These are phyloP conservation scores for Globisporangium orthogonon DNA, from an alignment of 352 stramenopile species.

Conservation along the genomic window DNA sequence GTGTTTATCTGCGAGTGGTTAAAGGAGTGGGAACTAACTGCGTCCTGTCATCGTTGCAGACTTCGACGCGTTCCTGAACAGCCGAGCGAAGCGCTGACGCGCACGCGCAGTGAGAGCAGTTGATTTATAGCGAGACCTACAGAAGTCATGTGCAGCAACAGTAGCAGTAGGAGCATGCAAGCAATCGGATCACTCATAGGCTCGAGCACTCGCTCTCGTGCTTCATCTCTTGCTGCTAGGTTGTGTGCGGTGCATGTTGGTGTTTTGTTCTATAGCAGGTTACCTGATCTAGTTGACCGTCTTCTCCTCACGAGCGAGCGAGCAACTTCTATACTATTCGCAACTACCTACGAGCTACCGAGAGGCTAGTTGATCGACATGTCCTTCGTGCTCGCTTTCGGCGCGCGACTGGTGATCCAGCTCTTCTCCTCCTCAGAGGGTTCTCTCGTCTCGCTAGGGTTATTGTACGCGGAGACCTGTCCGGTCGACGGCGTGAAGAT, in stretches of 20 bases:
- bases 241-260: background rate
- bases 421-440: constrained; percentile 41
- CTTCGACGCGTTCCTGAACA: constrained; percentile 45
- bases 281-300: background rate
- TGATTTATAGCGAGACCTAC: constrained; percentile 8
- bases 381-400: constrained; percentile 69
- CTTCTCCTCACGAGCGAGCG: background rate
- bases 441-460: constrained; percentile 45
- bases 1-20: background rate
- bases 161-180: too few species aligned
- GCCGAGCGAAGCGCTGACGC: constrained; percentile 18
- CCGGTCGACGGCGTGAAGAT: constrained; percentile 62
- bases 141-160: background rate
- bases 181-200: background rate
- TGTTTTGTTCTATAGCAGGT: too few species aligned
- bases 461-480: constrained; percentile 42
- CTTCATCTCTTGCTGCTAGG: background rate
- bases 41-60: constrained; percentile 13
- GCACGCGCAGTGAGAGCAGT: background rate
- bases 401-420: constrained; percentile 53
- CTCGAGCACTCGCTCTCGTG: background rate
- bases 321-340: too few species aligned
- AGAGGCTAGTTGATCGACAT: constrained; percentile 42
- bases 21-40: background rate
- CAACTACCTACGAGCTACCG: too few species aligned